These are phyloP conservation scores for Rubus parviflorus DNA, from an alignment of 306 rosid species.

Conservation along the genomic window DNA sequence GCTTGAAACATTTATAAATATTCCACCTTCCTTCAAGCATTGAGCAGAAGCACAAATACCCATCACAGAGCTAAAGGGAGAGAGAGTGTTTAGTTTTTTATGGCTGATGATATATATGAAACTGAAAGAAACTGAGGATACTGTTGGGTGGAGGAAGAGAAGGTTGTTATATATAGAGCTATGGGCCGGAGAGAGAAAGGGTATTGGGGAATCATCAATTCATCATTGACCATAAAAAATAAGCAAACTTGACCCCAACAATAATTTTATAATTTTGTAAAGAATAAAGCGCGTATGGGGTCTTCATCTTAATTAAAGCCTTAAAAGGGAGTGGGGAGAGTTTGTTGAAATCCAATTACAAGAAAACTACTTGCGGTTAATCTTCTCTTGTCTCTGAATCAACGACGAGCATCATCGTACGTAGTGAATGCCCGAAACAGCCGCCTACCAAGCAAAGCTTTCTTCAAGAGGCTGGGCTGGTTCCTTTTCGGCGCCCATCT, in stretches of 20 bases:
- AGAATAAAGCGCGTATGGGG: background rate
- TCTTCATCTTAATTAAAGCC: background rate
- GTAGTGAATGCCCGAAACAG: too few species aligned
- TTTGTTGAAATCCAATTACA: too few species aligned
- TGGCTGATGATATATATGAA: background rate
- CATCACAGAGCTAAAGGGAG: constrained; percentile 32
- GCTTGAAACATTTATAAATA: constrained; percentile 20
- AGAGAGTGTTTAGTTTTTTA: background rate
- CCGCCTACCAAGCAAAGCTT: too few species aligned
- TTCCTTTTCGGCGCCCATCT: too few species aligned
- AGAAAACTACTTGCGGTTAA: too few species aligned
- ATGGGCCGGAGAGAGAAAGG: background rate
- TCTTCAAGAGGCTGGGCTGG: too few species aligned
- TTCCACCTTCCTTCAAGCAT: constrained; percentile 22
- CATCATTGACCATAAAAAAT: background rate
- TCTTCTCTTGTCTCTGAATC: too few species aligned
- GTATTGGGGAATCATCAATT: background rate
- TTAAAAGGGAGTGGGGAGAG: background rate
- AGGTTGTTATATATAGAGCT: constrained; percentile 14
- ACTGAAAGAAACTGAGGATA: background rate
- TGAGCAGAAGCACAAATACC: constrained; percentile 58
- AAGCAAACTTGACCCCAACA: background rate
- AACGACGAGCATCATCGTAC: too few species aligned
- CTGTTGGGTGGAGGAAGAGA: constrained; percentile 13
- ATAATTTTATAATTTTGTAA: background rate